Evolutionary conservation across 2,329 filamentous ascomycete genomes (phyloP), one percentile per base, ranked within the genome.

Genomic region (Calonectria crousiana): DNA sequence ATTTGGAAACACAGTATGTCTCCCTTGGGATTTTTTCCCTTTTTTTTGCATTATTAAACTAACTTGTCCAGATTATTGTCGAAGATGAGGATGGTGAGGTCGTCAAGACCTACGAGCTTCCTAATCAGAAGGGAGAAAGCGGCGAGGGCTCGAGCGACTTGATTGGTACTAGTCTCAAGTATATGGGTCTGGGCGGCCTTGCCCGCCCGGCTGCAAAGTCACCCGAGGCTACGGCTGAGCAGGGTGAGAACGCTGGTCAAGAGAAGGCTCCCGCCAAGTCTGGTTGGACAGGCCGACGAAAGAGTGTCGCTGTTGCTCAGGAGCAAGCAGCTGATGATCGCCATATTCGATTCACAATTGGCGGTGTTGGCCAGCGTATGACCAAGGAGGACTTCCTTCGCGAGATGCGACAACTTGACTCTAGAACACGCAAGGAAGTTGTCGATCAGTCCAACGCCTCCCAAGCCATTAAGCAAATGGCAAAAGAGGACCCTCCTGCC

Each of bases 71-170:
- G 87, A 95, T 97, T 77, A 96, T 97, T 82, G 94, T 97, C 20
- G 95, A 97, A 85, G 94, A 97, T 75, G 93, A 94, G 83, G 93
- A 96, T 78, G 95, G 95, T 53, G 95, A 97, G 82, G 95, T 97
- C 38, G 90, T 97, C 82, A 96, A 96, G 86, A 92, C 94, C 71
- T 96, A 95, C 81, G 93, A 96, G 76, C 89, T 96, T 34, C 93
- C 93, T 1, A 86, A 89, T 0, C 84, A 90, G 32, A 91, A 89
- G 75, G 74, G 66, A 1, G 78, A 76, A 6, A 51, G 52, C 23
- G 75, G 78, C 0, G 86, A 87, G 16, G 81, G 81, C 20, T 86
- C 84, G 23, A 83, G 78, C 23, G 85, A 84, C 53, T 75, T 85
- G 23, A 81, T 89, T 36, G 84, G 85, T 23, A 84, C 87, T 30